Evolutionary conservation across 139 green algal species (phyloP), one percentile per base, ranked within the genome.

Genomic region (Protoeuglena noctilucae): DNA sequence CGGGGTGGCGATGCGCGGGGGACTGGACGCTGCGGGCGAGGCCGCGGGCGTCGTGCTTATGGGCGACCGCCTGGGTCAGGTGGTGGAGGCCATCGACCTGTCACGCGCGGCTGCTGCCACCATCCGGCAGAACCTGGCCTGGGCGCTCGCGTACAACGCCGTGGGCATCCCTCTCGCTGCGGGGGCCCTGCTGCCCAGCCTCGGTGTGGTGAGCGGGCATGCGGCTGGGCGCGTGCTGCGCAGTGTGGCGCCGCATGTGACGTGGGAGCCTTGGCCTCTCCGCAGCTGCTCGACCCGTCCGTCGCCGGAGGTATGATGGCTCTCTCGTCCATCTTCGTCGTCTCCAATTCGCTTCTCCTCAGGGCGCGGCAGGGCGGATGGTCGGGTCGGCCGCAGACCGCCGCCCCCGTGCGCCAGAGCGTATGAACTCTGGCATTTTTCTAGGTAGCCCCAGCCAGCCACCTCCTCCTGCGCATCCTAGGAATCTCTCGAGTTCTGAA

Each of bases 141-240:
- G 89, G 83, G 89, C 89, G n/a, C 69, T 97, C 23, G 60, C 66
- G 0, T 97, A 97, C 70, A 97, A 97, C 66, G 40, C 83, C 7
- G 54, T 96, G 21, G 87, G 79, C 25, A 83, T 97, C 7, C 89
- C 89, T 0, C 43, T 96, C 39, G 89, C 89, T 0, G 89, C 85
- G 14, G 89, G 89, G 40, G 80, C 69, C 0, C 50, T 84, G 60
- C 72, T 97, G 58, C 89, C 89, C 0, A 47, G 39, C 0, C 68
- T 68, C 40, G 87, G 83, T 40, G 40, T 94, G 5, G 75, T 75
- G 17, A n/a, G n/a, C n/a, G n/a, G n/a, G n/a, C n/a, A n/a, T n/a
- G n/a, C n/a, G n/a, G n/a, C n/a, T n/a, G n/a, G n/a, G n/a, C n/a
- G n/a, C n/a, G n/a, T n/a, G n/a, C n/a, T n/a, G n/a, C n/a, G n/a